Conservation (phyloP, 805 yeast genomes). For the Kodamaea leandrae region DNA sequence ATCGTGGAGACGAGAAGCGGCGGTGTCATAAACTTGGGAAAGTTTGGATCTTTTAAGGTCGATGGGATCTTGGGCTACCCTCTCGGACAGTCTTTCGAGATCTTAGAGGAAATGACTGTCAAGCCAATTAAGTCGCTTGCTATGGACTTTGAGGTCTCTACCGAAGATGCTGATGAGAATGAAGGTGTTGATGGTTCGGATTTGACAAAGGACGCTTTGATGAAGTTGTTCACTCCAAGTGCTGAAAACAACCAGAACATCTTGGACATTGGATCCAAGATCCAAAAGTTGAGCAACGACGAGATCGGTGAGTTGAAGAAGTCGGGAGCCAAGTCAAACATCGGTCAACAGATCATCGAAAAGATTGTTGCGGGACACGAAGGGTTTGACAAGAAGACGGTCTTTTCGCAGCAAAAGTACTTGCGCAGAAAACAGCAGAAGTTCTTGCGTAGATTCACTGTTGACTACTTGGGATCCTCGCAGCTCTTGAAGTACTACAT, state of each 20-base stretch:
- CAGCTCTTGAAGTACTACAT: slow-evolving; percentile 69
- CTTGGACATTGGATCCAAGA: slow-evolving; percentile 62
- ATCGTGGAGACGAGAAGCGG: slow-evolving; percentile 64
- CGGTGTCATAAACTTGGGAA: slow-evolving; percentile 72
- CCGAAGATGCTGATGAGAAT: slow-evolving; percentile 24
- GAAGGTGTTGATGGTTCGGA: slow-evolving; percentile 24
- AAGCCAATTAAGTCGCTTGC: slow-evolving; percentile 47
- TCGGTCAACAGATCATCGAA: slow-evolving; percentile 77
- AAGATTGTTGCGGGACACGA: slow-evolving; percentile 80
- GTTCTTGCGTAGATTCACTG: slow-evolving; percentile 80
- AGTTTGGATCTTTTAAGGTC: slow-evolving; percentile 83
- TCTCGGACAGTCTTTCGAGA: slow-evolving; percentile 88
- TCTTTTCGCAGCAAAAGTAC: slow-evolving; percentile 88
- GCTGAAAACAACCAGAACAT: slow-evolving; percentile 66
- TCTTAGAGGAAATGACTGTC: slow-evolving; percentile 53
- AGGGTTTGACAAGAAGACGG: slow-evolving; percentile 84
- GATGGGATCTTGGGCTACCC: slow-evolving; percentile 76
- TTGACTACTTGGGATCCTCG: slow-evolving; percentile 70
- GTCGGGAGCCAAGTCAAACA: slow-evolving; percentile 56
- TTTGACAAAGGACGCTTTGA: slow-evolving; percentile 37
- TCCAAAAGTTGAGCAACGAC: slow-evolving; percentile 71
- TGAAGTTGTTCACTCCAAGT: slow-evolving; percentile 38
- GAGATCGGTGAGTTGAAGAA: slow-evolving; percentile 83
- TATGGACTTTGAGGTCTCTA: slow-evolving; percentile 21
- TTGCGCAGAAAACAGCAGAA: slow-evolving; percentile 88